Base-by-base conservation (phyloP, 352 stramenopile species). In the Phytophthora tentaculata region DNA sequence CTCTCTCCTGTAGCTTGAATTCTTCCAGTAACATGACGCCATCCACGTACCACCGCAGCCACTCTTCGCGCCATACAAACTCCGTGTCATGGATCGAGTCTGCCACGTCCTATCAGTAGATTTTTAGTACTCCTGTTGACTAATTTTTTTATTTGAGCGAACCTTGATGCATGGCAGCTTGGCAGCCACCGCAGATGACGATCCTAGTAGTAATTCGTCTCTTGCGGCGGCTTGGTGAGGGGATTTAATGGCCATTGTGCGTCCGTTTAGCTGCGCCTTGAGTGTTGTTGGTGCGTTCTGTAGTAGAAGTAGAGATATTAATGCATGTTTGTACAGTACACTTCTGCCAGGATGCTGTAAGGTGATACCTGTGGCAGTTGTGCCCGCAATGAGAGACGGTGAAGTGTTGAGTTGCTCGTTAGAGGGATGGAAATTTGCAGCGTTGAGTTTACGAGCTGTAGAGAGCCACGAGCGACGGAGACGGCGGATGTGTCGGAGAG, bases 11-110 rank as follows among this genome's bases (percentile, higher is more conserved):
- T 41, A 29, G 43, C 13, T 61, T 32, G 37, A 73, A 69, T 35
- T 86, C 76, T 64, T 91, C 81, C 23, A 73, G 61, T n/a, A 88
- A 32, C 44, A 91, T 32, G 0, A 76, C 55, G 29, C 80, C 73
- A 54, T 91, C 69, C 53, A 91, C 71, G 64, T 79, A 80, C 81
- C 83, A 89, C 0, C 83, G 80, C 51, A 91, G 53, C 80, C 83
- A 91, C n/a, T 75, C 20, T 3, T 59, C 45, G 54, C 81, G 77
- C 80, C 80, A 88, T 24, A 73, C 67, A 47, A 86, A 86, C 1
- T 71, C 66, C 20, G 84, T 49, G 14, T 76, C 54, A 17, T 76
- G 75, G 26, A 80, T 73, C 7, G 53, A 26, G 35, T 74, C 67
- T 0, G 64, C 32, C 41, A 76, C 51, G 41, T 82, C 59, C 77